phyloP scores from a whole-genome alignment of 768 basidiomycete species.

The Melanogaster broomeanus region DNA sequence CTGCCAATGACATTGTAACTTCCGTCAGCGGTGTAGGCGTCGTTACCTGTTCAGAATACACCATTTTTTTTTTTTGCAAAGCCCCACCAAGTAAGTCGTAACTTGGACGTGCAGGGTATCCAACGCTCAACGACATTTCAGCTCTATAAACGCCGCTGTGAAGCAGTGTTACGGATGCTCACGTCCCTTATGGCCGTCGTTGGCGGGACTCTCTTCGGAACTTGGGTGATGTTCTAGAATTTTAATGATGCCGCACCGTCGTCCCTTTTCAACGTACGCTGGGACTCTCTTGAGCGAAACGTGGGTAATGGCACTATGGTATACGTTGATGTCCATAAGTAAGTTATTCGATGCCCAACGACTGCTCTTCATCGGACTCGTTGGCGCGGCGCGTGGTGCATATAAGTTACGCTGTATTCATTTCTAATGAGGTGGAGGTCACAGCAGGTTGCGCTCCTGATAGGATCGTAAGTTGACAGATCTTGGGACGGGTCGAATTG shows the following conservation, averaged over 20 bases:
- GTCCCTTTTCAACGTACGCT: background rate
- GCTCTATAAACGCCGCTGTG: slow-evolving; percentile 16
- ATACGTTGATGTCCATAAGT: background rate
- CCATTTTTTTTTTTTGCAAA: slow-evolving; percentile 44
- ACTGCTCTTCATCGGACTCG: background rate
- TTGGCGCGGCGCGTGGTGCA: background rate
- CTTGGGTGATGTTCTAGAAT: slow-evolving; percentile 38
- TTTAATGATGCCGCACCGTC: background rate
- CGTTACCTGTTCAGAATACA: slow-evolving; percentile 54
- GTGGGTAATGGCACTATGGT: background rate
- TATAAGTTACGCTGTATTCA: background rate
- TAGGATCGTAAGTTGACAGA: no score
- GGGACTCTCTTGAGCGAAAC: background rate
- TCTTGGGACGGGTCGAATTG: background rate
- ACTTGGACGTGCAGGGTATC: background rate
- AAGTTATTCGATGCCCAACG: background rate
- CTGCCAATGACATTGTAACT: slow-evolving; percentile 55
- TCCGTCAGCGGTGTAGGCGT: slow-evolving; percentile 40
- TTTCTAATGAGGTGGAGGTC: background rate
- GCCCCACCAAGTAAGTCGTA: slow-evolving; percentile 14
- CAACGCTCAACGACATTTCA: slow-evolving; percentile 1
- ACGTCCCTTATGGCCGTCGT: slow-evolving; percentile 29
- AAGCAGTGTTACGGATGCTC: slow-evolving; percentile 28
- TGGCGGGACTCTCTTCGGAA: slow-evolving; percentile 38
- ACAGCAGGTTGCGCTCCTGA: no score